Percentiles rank a stretch among this genome's conserved stretches.
These are phyloP conservation scores for Staphylotrichum tortipilum DNA, from an alignment of 495 filamentous ascomycete species.

Conservation along the genomic window DNA sequence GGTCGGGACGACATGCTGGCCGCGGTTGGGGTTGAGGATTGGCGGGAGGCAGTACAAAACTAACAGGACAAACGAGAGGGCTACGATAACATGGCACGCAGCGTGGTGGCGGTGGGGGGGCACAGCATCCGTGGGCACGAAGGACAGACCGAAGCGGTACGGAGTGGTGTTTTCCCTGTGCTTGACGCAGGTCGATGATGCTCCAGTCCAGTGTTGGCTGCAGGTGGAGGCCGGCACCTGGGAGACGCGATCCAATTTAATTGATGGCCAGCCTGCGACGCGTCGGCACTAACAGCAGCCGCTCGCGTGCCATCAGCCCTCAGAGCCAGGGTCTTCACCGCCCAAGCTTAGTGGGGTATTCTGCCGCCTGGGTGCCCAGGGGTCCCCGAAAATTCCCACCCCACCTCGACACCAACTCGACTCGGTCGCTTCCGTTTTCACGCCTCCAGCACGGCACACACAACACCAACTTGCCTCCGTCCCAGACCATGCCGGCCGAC, in stretches of 20 bases:
- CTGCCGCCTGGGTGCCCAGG: background rate
- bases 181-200: too few species aligned
- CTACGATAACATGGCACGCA: background rate
- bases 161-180: too few species aligned
- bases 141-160: too few species aligned
- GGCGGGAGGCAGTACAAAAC: background rate
- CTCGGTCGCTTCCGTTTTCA: too few species aligned
- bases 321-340: slow-evolving; percentile 2
- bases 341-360: slow-evolving; percentile 2
- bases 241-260: slow-evolving; percentile 25
- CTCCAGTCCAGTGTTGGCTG: too few species aligned
- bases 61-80: too few species aligned
- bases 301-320: background rate
- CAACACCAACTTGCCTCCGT: too few species aligned
- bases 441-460: too few species aligned
- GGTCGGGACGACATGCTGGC: slow-evolving; percentile 76
- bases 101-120: too few species aligned
- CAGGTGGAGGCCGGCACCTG: too few species aligned
- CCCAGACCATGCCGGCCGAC: slow-evolving; percentile 11
- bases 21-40: background rate
- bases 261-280: slow-evolving; percentile 7
- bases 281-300: too few species aligned
- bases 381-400: background rate
- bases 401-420: background rate
- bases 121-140: too few species aligned